These are phyloP conservation scores for Cercospora sp. DNA, from an alignment of 2,329 filamentous ascomycete species.

Conservation along the genomic window DNA sequence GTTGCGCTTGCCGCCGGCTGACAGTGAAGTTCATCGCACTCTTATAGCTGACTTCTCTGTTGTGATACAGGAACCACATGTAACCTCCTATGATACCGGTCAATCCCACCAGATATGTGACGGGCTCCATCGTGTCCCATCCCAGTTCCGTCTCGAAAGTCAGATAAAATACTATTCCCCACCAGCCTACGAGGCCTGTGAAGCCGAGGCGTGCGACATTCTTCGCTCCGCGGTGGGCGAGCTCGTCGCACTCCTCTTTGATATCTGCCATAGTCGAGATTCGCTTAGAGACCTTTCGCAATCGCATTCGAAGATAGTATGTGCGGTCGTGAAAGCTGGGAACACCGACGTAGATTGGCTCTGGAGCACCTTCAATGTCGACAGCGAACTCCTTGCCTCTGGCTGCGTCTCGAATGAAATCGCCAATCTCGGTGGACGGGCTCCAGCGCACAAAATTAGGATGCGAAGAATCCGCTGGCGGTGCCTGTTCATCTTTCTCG, in stretches of 20 bases:
- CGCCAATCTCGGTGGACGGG: slow-evolving; percentile 83
- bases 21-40: slow-evolving; percentile 86
- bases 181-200: slow-evolving; percentile 71
- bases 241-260: slow-evolving; percentile 76
- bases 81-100: slow-evolving; percentile 86
- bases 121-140: slow-evolving; percentile 88
- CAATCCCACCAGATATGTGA: slow-evolving; percentile 86
- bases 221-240: slow-evolving; percentile 77
- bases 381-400: slow-evolving; percentile 82
- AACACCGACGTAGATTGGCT: slow-evolving; percentile 74
- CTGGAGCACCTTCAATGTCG: slow-evolving; percentile 69
- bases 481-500: slow-evolving; percentile 46
- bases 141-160: slow-evolving; percentile 73
- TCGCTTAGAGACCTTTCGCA: slow-evolving; percentile 69
- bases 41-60: slow-evolving; percentile 80
- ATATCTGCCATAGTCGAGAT: slow-evolving; percentile 70
- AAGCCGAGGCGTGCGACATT: slow-evolving; percentile 79
- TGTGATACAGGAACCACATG: slow-evolving; percentile 91
- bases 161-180: slow-evolving; percentile 72
- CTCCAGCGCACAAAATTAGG: slow-evolving; percentile 83
- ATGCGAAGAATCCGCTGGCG: slow-evolving; percentile 42
- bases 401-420: slow-evolving; percentile 89
- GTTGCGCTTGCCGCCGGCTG: slow-evolving; percentile 69
- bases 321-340: slow-evolving; percentile 90
- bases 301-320: slow-evolving; percentile 75